Percentiles rank a stretch among this genome's conserved stretches.
phyloP scores from a whole-genome alignment of 164 flowering plant species.

The Akebia trifoliata region DNA sequence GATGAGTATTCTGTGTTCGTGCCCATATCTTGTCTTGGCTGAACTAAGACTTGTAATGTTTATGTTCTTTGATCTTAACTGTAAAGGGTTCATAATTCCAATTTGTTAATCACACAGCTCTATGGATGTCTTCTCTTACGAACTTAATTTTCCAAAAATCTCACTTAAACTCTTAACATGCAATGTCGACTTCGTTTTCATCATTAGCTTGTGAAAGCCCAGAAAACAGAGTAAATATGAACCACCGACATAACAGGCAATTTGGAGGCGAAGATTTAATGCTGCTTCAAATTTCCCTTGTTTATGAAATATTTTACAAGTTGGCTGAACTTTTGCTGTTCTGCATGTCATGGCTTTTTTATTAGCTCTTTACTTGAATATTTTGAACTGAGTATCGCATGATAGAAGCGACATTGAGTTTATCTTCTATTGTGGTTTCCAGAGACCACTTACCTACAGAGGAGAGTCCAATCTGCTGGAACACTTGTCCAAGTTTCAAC shows the following conservation, averaged over 20 bases:
- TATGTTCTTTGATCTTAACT: neutral
- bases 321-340: neutral
- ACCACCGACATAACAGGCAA: neutral
- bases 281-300: neutral
- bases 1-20: constrained; percentile 1
- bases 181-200: neutral
- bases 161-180: too few relatives aligned
- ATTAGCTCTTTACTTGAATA: neutral
- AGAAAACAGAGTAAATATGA: neutral
- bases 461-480: too few relatives aligned
- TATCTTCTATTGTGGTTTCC: too few relatives aligned
- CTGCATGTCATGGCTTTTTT: neutral
- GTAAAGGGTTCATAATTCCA: neutral
- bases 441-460: too few relatives aligned
- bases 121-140: too few relatives aligned
- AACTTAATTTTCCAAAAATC: too few relatives aligned
- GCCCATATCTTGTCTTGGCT: neutral
- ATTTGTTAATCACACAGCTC: neutral
- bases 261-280: neutral
- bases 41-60: neutral
- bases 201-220: neutral
- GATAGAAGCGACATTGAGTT: neutral
- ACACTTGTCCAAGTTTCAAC: too few relatives aligned
- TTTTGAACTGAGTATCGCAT: neutral
- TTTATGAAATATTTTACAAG: neutral